A percentile compares a stretch with the other conserved stretches of the same genome.
phyloP scores from a whole-genome alignment of 805 yeast species.

The Hanseniaspora nectarophila region DNA sequence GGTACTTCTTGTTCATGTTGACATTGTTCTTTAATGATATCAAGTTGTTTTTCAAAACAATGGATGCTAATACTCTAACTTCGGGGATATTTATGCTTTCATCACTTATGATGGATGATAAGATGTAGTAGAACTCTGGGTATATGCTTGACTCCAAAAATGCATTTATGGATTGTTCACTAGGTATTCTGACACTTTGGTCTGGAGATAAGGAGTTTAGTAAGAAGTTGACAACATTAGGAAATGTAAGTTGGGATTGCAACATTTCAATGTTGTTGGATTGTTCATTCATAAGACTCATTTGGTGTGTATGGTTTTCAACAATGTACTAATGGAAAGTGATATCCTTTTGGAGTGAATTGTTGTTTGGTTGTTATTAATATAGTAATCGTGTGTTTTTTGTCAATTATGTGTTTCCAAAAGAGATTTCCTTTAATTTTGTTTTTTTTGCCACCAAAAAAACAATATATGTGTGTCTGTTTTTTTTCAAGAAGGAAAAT shows the following conservation, averaged over 20 bases:
- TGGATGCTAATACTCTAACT: conserved; percentile 83
- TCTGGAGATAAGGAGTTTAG: conserved; percentile 31
- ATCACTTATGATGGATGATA: conserved; percentile 61
- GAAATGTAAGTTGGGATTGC: conserved; percentile 8
- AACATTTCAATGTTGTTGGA: neutral
- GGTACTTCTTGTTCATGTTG: conserved; percentile 11
- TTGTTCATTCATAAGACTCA: neutral
- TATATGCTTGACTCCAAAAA: conserved; percentile 64
- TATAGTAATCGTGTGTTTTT: no score
- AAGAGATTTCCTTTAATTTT: neutral
- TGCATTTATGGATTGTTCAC: conserved; percentile 58
- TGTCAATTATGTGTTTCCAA: neutral
- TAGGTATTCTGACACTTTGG: conserved; percentile 54
- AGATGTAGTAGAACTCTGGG: conserved; percentile 55
- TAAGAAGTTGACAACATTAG: conserved; percentile 4
- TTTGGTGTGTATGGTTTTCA: no score
- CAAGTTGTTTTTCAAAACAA: conserved; percentile 76
- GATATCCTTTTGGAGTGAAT: no score
- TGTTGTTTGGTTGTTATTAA: no score
- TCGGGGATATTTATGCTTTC: conserved; percentile 49
- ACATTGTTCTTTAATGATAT: conserved; percentile 35
- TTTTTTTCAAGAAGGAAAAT: neutral
- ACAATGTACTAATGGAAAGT: no score
- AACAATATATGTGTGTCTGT: no score
- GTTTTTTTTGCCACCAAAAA: conserved; percentile 1